phyloP scores from a whole-genome alignment of 257 asterid genomes.

The Lavandula angustifolia region DNA sequence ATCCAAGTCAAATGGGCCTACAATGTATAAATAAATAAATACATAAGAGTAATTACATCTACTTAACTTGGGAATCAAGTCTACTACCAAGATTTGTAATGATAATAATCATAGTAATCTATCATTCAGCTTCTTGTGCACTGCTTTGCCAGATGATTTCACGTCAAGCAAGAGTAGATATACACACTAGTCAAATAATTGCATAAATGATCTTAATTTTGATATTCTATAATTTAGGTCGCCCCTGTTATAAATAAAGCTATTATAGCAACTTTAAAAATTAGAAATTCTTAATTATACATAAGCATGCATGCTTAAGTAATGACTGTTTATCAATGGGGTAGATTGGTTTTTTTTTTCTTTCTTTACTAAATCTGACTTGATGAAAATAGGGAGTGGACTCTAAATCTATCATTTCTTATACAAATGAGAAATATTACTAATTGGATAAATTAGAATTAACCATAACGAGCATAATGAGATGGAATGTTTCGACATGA shows the following conservation, averaged over 20 bases:
- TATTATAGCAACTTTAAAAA: no score
- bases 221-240: background rate
- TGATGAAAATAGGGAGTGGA: no score
- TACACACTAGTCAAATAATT: background rate
- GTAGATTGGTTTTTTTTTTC: no score
- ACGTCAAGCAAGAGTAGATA: conserved; percentile 38
- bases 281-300: no score
- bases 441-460: no score
- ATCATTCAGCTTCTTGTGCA: conserved; percentile 41
- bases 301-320: no score
- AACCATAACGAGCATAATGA: background rate
- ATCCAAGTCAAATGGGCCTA: conserved; percentile 30
- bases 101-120: conserved; percentile 36
- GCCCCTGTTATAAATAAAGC: background rate
- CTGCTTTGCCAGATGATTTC: conserved; percentile 36
- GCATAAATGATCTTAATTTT: background rate
- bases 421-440: no score
- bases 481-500: conserved; percentile 2
- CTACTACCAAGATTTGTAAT: conserved; percentile 35
- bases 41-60: background rate
- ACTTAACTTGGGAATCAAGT: conserved; percentile 49
- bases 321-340: background rate
- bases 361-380: no score
- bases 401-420: no score
- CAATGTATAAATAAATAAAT: conserved; percentile 17